These are phyloP conservation scores for Raphanus hybrid DNA, from an alignment of 441 rosid genomes.

Conservation along the genomic window DNA sequence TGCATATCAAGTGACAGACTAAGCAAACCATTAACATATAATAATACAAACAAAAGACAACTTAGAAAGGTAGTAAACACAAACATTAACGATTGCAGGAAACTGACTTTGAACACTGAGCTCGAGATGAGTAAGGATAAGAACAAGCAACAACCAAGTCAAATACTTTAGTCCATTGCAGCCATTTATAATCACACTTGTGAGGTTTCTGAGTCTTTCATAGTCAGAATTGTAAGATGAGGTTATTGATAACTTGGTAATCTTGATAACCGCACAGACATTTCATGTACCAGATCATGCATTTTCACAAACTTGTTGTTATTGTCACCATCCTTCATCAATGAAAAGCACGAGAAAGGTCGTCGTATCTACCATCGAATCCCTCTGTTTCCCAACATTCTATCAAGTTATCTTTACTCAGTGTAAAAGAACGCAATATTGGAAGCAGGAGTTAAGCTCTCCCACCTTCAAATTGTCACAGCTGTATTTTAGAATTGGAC, in stretches of 20 bases:
- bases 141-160: conserved; percentile 40
- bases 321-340: not conserved
- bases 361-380: not conserved
- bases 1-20: not conserved
- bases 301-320: not conserved
- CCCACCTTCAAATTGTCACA: not conserved
- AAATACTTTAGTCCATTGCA: conserved; percentile 31
- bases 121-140: conserved; percentile 26
- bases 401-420: not conserved
- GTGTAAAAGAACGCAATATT: not conserved
- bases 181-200: not conserved
- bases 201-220: too few species aligned
- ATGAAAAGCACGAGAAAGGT: not conserved
- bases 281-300: not conserved
- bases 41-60: not conserved
- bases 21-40: not conserved
- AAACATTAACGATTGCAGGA: not conserved
- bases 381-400: not conserved
- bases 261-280: not conserved
- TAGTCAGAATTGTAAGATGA: conserved; percentile 6
- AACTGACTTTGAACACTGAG: not conserved
- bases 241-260: not conserved
- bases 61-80: not conserved
- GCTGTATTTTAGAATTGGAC: not conserved
- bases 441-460: not conserved